Evolutionary conservation across 768 basidiomycete species (phyloP), one percentile per base, ranked within the genome.

Genomic region (Cystobasidium tubakii): DNA sequence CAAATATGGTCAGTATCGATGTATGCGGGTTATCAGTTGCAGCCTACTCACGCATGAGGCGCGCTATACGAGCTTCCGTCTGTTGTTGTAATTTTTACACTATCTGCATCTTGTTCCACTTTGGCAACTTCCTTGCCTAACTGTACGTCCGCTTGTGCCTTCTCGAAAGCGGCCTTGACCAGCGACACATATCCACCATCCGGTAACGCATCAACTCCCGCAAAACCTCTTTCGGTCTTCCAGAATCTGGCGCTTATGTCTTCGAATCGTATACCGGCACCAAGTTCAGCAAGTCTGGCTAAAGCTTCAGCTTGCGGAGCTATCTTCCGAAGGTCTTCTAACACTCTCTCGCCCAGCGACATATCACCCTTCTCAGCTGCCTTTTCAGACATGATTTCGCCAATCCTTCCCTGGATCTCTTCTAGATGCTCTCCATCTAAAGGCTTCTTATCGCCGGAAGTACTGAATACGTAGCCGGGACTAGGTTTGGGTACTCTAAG

Each of bases 151-250:
- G 69, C 69, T 53, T 60, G 50, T 3, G 31, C n/a, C 25, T 39
- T n/a, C 34, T 71, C 33, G 21, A 71, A 23, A 13, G 55, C 55
- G 25, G 53, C 55, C 17, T 71, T 44, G 54, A 71, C 43, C 17
- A 71, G 10, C 12, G 34, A 4, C 17, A 36, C 1, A 36, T 71
- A 71, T 23, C 69, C 69, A 6, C 69, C 69, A 19, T 27, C 55
- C 4, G 69, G 69, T 15, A 71, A 31, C 1, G 69, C 69, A 43
- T 71, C 69, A 29, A 71, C 54, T 36, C 69, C 69, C 10, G 54
- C 69, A 36, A 57, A 71, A 12, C 69, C 69, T 13, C 31, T 29
- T 55, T 71, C 69, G 7, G 69, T 71, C 69, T 71, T 71, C 69
- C 69, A 71, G 25, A 54, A 60, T 7, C 42, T 29, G 9, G 69